Conservation (phyloP, 2,329 filamentous ascomycete genomes). For the Botrytis cinerea region DNA sequence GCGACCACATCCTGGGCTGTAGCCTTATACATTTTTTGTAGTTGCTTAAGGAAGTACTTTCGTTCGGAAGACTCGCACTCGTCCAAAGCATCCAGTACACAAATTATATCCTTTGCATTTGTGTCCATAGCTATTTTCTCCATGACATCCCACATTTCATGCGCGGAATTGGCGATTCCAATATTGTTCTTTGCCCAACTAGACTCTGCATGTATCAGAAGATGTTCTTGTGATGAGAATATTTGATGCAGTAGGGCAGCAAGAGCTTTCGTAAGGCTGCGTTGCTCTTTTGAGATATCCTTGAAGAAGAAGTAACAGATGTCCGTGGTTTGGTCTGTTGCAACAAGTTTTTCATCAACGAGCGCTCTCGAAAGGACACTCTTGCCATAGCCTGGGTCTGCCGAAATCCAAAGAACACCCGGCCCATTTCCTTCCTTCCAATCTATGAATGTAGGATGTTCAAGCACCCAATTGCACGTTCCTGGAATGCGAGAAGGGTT, state of each 20-base stretch:
- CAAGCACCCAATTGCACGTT: slow-evolving; percentile 1
- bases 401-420: not conserved
- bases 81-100: not conserved
- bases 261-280: not conserved
- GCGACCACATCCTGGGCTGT: not conserved
- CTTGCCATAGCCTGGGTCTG: slow-evolving; percentile 11
- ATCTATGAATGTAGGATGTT: not conserved
- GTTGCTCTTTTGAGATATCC: not conserved
- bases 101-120: not conserved
- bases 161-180: not conserved
- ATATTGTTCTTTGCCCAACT: not conserved
- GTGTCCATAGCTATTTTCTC: not conserved
- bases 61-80: not conserved
- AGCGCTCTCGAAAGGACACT: not conserved
- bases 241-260: slow-evolving; percentile 11
- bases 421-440: not conserved
- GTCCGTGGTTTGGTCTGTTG: not conserved
- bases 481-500: not conserved
- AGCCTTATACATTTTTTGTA: not conserved
- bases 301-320: slow-evolving; percentile 18
- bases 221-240: not conserved
- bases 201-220: not conserved
- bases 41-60: not conserved
- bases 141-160: not conserved
- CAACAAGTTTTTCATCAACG: not conserved